Percentiles rank a stretch among this genome's conserved stretches.
Conservation (phyloP, 1,284 basidiomycete genomes). For the Pseudozyma flocculosa region DNA sequence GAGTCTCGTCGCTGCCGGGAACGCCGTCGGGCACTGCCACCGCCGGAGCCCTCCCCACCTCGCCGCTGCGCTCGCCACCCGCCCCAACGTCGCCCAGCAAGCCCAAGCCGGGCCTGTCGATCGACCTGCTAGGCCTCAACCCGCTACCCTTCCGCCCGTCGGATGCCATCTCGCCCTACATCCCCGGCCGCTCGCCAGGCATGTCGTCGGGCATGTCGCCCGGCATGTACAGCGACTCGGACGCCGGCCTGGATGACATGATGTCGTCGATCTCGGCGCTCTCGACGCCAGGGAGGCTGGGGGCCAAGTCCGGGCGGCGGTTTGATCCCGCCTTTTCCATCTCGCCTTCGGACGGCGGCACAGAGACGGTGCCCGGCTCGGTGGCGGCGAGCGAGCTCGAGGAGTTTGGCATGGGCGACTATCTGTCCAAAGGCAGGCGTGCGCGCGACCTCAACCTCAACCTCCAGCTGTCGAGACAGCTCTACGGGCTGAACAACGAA, state of each 20-base stretch:
- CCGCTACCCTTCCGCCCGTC: conserved; percentile 7
- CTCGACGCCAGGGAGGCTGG: conserved; percentile 10
- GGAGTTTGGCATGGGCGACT: conserved; percentile 17
- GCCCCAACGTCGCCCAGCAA: conserved; percentile 17
- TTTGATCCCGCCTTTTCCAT: conserved; percentile 4
- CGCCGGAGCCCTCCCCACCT: conserved; percentile 6
- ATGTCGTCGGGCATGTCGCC: too few relatives aligned
- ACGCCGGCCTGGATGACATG: conserved; percentile 13
- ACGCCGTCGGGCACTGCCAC: conserved; percentile 10
- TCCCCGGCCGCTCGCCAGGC: conserved; percentile 15
- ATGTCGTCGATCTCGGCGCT: conserved; percentile 22
- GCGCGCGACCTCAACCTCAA: background rate
- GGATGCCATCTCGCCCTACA: background rate
- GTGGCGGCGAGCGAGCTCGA: conserved; percentile 26
- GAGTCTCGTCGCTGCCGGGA: conserved; percentile 23
- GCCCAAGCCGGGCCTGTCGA: conserved; percentile 10
- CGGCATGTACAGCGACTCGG: conserved; percentile 29
- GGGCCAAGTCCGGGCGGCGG: background rate
- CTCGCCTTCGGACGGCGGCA: conserved; percentile 27
- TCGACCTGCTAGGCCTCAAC: conserved; percentile 18
- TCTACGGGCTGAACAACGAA: conserved; percentile 13
- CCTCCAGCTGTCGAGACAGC: background rate
- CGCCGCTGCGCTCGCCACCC: background rate
- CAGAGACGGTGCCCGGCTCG: conserved; percentile 31
- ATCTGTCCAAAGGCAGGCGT: conserved; percentile 17